Conservation (phyloP, 1,139 yeast species). For the Hyphopichia pseudoburtonii region DNA sequence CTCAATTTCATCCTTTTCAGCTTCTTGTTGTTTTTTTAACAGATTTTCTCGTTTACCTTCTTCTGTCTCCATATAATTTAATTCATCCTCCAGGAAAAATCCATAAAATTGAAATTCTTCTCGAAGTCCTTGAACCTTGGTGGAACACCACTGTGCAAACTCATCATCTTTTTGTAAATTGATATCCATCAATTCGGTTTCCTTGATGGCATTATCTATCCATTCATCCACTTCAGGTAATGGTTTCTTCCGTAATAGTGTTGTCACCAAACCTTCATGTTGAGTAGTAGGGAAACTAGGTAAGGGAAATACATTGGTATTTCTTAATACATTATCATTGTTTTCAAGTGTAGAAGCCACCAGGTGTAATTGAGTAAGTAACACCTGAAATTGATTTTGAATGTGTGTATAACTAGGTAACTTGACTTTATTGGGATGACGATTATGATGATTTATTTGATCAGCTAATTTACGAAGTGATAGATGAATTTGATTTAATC, state of each 20-base stretch:
- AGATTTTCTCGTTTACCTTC: conserved; percentile 39
- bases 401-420: conserved; percentile 43
- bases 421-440: conserved; percentile 38
- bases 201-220: conserved; percentile 60
- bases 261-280: conserved; percentile 78
- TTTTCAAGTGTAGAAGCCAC: conserved; percentile 66
- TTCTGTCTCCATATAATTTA: conserved; percentile 35
- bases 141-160: conserved; percentile 63
- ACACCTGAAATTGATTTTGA: conserved; percentile 81
- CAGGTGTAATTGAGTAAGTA: conserved; percentile 77
- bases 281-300: conserved; percentile 82
- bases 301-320: conserved; percentile 79
- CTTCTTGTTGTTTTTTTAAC: conserved; percentile 26
- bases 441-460: conserved; percentile 40
- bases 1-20: conserved; percentile 27
- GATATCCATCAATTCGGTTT: conserved; percentile 26
- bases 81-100: conserved; percentile 52
- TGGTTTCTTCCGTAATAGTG: conserved; percentile 80
- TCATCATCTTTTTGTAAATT: conserved; percentile 47
- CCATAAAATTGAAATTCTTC: conserved; percentile 65
- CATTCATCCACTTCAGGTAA: conserved; percentile 89
- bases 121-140: conserved; percentile 49
- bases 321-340: conserved; percentile 56
- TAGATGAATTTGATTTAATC: conserved; percentile 45
- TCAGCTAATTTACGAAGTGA: conserved; percentile 45